Conservation (phyloP, 345 rosid species). For the Capsella bursapastoris region DNA sequence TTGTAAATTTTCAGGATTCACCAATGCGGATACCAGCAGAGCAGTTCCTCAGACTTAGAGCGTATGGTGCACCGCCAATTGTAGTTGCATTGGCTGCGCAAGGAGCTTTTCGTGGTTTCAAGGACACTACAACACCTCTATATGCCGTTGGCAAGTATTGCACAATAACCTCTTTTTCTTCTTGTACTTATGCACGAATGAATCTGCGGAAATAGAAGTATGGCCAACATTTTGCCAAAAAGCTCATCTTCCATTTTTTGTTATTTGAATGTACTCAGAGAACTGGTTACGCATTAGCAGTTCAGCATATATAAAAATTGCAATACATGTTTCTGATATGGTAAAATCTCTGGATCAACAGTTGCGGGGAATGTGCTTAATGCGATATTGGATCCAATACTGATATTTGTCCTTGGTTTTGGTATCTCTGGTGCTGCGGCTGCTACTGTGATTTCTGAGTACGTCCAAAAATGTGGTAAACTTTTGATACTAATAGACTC, state of each 20-base stretch:
- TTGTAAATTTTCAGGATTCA: slow-evolving; percentile 65
- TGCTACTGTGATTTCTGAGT: slow-evolving; percentile 97
- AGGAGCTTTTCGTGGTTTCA: slow-evolving; percentile 95
- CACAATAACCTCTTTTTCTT: slow-evolving; percentile 23
- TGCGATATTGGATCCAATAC: slow-evolving; percentile 73
- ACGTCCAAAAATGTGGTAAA: slow-evolving; percentile 80
- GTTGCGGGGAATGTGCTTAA: slow-evolving; percentile 83
- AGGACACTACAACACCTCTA: slow-evolving; percentile 88
- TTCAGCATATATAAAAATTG: not conserved
- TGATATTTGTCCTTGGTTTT: slow-evolving; percentile 72
- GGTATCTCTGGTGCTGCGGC: slow-evolving; percentile 89
- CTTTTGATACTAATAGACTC: slow-evolving; percentile 14
- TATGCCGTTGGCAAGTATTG: slow-evolving; percentile 87
- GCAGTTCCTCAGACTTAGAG: slow-evolving; percentile 72
- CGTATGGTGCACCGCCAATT: slow-evolving; percentile 93
- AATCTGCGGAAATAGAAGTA: not conserved
- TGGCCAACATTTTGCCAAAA: not conserved
- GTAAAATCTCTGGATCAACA: slow-evolving; percentile 47
- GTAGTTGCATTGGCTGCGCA: slow-evolving; percentile 95
- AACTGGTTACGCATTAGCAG: not conserved
- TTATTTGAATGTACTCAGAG: not conserved
- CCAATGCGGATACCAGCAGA: slow-evolving; percentile 88
- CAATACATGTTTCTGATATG: slow-evolving; percentile 15
- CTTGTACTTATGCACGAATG: slow-evolving; percentile 7
- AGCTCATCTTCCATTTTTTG: not conserved